A percentile compares a stretch with the other conserved stretches of the same genome.
Conservation (phyloP, 2,329 filamentous ascomycete genomes). For the Verticillium longisporum region DNA sequence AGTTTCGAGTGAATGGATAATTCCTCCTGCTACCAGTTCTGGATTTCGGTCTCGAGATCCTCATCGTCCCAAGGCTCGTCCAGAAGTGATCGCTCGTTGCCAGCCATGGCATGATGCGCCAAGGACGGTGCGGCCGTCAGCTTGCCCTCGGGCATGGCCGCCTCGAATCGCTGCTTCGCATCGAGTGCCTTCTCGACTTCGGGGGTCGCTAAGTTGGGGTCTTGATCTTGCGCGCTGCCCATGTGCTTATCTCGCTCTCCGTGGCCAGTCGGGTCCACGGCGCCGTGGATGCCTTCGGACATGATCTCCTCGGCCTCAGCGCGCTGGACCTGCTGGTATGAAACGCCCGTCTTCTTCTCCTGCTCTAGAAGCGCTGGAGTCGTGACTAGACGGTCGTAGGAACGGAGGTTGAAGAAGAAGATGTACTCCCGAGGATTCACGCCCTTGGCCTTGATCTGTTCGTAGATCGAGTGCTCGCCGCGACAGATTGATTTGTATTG, state of each 20-base stretch:
- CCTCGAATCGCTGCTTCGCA: conserved; percentile 47
- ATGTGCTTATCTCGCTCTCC: conserved; percentile 41
- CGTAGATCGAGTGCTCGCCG: conserved; percentile 86
- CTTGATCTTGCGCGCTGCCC: conserved; percentile 29
- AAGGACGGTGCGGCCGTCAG: conserved; percentile 37
- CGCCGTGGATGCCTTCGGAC: conserved; percentile 63
- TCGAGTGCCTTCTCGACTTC: conserved; percentile 32
- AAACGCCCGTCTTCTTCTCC: conserved; percentile 75
- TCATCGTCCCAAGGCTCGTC: conserved; percentile 73
- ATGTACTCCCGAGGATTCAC: conserved; percentile 75
- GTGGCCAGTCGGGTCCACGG: conserved; percentile 22
- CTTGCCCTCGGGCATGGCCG: conserved; percentile 29
- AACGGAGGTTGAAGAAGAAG: conserved; percentile 89
- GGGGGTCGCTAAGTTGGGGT: conserved; percentile 14
- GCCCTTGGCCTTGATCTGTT: conserved; percentile 63
- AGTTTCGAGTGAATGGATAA: conserved; percentile 93
- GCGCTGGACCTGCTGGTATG: conserved; percentile 79
- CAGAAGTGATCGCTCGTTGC: conserved; percentile 44
- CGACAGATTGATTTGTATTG: conserved; percentile 95
- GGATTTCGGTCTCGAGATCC: conserved; percentile 65
- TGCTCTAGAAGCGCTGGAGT: conserved; percentile 66
- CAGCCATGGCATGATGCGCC: conserved; percentile 78
- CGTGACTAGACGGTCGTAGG: conserved; percentile 86
- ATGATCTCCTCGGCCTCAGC: conserved; percentile 88
- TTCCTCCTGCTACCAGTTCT: conserved; percentile 92